Base-by-base conservation (phyloP, 306 rosid genomes). In the Crotalaria pallida region DNA sequence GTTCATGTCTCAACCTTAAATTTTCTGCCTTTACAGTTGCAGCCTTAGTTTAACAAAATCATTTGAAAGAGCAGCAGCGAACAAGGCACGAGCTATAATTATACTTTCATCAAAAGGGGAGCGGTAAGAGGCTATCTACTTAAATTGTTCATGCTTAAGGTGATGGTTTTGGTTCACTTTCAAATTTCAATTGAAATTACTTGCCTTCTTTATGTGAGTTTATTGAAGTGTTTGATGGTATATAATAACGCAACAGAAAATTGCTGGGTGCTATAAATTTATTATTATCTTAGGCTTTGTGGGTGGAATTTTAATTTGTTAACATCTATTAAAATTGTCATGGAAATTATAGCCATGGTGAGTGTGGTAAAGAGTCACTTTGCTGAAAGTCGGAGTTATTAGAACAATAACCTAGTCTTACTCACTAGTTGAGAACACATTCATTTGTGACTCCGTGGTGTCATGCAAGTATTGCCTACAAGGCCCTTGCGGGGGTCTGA, bases 31-130 rank as follows among this genome's bases (percentile, higher is more conserved):
- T 79, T 81, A 63, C 92, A 94, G 99, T 83, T 89, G 99, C 76
- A 87, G 96, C 80, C 90, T 89, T 29, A 92, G 61, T 76, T 79
- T 89, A 84, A 92, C 98, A 63, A 87, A 87, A 80, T 92, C 98
- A 41, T 92, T 82, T 81, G 95, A 92, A 84, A 92, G 96, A 77
- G 98, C 98, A 44, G 98, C 98, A 12, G 96, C 95, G 63, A 72
- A 79, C 87, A 89, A 81, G 83, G 97, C 99, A 43, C 96, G 96
- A 49, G 84, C 99, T 49, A 87, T 94, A 66, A 94, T 94, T 76
- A 94, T 94, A 74, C 81, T 94, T 61, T 95, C 97, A 59, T 83
- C 92, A 2, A 94, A 91, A 81, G 95, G 81, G 75, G 99, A 94
- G 38, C 77, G 95, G 99, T 94, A 70, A 83, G 94, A 79, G 65